phyloP scores from a whole-genome alignment of 768 basidiomycete genomes.

The Daedaleopsis nitida region DNA sequence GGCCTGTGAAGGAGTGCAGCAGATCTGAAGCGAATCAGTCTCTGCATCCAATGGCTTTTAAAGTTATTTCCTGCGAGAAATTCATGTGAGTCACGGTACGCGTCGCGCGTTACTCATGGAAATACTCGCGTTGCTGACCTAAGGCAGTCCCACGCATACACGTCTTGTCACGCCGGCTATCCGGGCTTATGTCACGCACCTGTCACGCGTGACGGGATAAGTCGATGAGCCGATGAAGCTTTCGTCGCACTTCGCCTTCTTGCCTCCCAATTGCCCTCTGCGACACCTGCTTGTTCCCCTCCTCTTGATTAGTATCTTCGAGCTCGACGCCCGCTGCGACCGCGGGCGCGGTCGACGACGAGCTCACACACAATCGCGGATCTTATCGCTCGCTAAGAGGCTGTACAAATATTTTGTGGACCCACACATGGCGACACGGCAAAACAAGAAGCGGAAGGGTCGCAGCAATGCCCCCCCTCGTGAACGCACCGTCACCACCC shows the following conservation, averaged over 20 bases:
- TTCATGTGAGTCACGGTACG: conserved; percentile 13
- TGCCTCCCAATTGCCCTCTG: not conserved
- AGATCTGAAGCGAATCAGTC: conserved; percentile 26
- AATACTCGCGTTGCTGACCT: conserved; percentile 1
- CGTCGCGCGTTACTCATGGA: not conserved
- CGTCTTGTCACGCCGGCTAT: not conserved
- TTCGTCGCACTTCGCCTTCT: not conserved
- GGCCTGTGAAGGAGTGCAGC: conserved; percentile 12
- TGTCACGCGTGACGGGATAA: conserved; percentile 6
- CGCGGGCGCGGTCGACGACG: not conserved
- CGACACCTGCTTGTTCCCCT: not conserved
- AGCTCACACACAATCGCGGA: not conserved
- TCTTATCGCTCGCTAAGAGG: conserved; percentile 8
- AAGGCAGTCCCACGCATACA: conserved; percentile 11
- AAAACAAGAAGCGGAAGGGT: conserved; percentile 65
- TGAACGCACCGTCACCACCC: conserved; percentile 69
- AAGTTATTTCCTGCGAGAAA: conserved; percentile 2
- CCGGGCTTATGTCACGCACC: too few species aligned
- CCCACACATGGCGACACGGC: conserved; percentile 54
- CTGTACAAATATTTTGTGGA: conserved; percentile 19
- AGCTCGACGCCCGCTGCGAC: not conserved
- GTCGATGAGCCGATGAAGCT: not conserved
- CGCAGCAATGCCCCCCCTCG: conserved; percentile 55
- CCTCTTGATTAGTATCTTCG: not conserved
- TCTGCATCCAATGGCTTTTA: conserved; percentile 32